A percentile compares a stretch with the other conserved stretches of the same genome.
phyloP scores from a whole-genome alignment of 441 rosid species.

The Daphne laureola region DNA sequence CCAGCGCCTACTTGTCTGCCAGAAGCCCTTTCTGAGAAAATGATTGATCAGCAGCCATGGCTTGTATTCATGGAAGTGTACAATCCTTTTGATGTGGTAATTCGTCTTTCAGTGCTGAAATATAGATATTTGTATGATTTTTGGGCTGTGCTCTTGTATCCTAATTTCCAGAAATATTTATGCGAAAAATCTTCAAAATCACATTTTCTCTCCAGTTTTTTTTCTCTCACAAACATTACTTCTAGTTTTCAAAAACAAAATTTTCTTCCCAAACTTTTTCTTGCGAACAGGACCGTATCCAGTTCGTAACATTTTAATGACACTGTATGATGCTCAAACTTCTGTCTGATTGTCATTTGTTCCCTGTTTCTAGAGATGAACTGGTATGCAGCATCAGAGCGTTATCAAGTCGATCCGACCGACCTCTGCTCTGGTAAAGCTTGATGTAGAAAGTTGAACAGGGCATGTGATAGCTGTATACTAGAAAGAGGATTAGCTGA shows the following conservation, averaged over 20 bases:
- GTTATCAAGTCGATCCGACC: not conserved
- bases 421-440: not conserved
- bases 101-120: constrained; percentile 3
- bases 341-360: not conserved
- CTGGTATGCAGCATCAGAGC: constrained; percentile 7
- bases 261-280: too few species aligned
- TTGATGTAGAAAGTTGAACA: constrained; percentile 11
- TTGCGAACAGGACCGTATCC: too few species aligned
- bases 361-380: constrained; percentile 2
- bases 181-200: too few species aligned
- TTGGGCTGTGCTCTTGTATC: too few species aligned
- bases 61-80: constrained; percentile 19
- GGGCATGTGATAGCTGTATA: constrained; percentile 41
- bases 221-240: too few species aligned
- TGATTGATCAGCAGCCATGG: constrained; percentile 30
- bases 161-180: too few species aligned
- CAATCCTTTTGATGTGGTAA: constrained; percentile 35
- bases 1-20: constrained; percentile 93
- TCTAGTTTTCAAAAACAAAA: too few species aligned
- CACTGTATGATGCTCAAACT: too few species aligned
- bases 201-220: too few species aligned
- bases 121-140: too few species aligned
- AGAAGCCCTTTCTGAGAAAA: constrained; percentile 78
- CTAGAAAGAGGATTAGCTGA: constrained; percentile 30
- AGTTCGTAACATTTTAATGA: too few species aligned